phyloP scores from a whole-genome alignment of 768 basidiomycete genomes.

The Termitomyces eurrhizus region DNA sequence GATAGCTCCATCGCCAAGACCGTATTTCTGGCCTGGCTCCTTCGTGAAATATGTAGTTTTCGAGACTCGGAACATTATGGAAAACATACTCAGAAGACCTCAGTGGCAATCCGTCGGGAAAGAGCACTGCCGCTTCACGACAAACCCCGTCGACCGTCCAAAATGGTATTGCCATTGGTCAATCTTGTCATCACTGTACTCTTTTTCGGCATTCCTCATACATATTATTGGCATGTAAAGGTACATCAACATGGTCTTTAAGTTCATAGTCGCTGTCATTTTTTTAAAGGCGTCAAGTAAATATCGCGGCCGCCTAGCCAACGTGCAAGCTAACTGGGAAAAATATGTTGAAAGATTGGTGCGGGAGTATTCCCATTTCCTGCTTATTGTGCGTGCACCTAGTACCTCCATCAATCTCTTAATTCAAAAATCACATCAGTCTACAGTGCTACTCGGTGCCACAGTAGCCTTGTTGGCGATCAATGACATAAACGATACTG shows the following conservation, averaged over 20 bases:
- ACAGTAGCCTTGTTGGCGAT: conserved; percentile 47
- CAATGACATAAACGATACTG: conserved; percentile 33
- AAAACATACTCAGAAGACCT: conserved; percentile 32
- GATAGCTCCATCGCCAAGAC: conserved; percentile 36
- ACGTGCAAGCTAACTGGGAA: conserved; percentile 47
- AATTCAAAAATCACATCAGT: conserved; percentile 22
- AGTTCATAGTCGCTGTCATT: neutral
- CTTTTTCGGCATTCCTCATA: conserved; percentile 51
- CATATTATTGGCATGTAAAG: conserved; percentile 47
- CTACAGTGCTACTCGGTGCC: conserved; percentile 52
- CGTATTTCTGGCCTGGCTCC: conserved; percentile 45
- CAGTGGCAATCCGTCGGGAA: conserved; percentile 17
- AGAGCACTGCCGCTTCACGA: conserved; percentile 14
- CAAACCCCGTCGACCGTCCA: conserved; percentile 17
- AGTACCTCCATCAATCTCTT: neutral
- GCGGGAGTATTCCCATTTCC: conserved; percentile 52
- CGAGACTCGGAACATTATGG: conserved; percentile 44
- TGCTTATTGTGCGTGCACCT: conserved; percentile 42
- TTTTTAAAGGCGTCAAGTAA: conserved; percentile 33
- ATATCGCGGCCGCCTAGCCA: conserved; percentile 45
- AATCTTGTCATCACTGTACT: conserved; percentile 36
- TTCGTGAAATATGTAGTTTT: conserved; percentile 49
- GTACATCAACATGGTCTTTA: conserved; percentile 10
- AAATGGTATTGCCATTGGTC: conserved; percentile 25
- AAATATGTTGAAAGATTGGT: conserved; percentile 46